phyloP scores from a whole-genome alignment of 495 filamentous ascomycete species.

The Hyphodiscus hymeniophilus region DNA sequence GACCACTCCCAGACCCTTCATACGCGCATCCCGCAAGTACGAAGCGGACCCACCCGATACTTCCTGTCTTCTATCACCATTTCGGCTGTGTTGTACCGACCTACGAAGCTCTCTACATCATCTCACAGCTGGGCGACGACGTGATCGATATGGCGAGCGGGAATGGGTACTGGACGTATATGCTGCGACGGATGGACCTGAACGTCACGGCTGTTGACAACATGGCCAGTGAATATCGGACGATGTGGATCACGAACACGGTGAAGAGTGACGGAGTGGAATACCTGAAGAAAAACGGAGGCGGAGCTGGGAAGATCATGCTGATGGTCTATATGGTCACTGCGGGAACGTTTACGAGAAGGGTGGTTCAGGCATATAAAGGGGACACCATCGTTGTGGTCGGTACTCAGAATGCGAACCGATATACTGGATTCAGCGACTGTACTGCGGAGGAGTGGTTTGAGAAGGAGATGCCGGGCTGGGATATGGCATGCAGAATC shows the following conservation, averaged over 20 bases:
- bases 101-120: slow-evolving; percentile 42
- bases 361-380: slow-evolving; percentile 41
- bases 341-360: slow-evolving; percentile 43
- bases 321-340: slow-evolving; percentile 56
- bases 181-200: slow-evolving; percentile 40
- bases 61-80: slow-evolving; percentile 60
- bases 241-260: slow-evolving; percentile 51
- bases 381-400: slow-evolving; percentile 51
- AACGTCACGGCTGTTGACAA: slow-evolving; percentile 41
- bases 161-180: slow-evolving; percentile 55
- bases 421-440: slow-evolving; percentile 53
- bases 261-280: slow-evolving; percentile 35
- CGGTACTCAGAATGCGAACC: slow-evolving; percentile 55
- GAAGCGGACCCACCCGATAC: slow-evolving; percentile 42
- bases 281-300: slow-evolving; percentile 31
- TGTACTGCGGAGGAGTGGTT: slow-evolving; percentile 49
- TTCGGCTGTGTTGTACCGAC: slow-evolving; percentile 54
- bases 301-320: slow-evolving; percentile 37
- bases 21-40: slow-evolving; percentile 21
- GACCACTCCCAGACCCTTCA: slow-evolving; percentile 7
- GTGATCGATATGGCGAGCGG: slow-evolving; percentile 49
- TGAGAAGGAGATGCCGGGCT: slow-evolving; percentile 33
- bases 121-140: slow-evolving; percentile 35
- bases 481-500: slow-evolving; percentile 35
- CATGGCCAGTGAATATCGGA: slow-evolving; percentile 44